Percentiles rank a stretch among this genome's conserved stretches.
These are phyloP conservation scores for Cutaneotrichosporon sp. DNA, from an alignment of 1,284 basidiomycete genomes.

Conservation along the genomic window DNA sequence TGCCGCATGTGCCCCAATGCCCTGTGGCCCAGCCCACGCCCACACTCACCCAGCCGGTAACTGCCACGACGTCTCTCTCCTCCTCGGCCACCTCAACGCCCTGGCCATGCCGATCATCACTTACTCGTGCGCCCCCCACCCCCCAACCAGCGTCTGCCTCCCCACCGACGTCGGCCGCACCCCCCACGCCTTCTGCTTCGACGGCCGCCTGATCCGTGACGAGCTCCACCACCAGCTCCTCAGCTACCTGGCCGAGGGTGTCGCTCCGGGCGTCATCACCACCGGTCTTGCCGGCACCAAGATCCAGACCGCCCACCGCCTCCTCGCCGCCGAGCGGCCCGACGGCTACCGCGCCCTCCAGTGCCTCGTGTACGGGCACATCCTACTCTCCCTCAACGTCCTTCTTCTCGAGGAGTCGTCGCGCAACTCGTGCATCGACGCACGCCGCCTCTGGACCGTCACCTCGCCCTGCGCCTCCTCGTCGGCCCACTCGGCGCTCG, in stretches of 20 bases:
- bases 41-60: not conserved
- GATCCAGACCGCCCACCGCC: conserved; percentile 9
- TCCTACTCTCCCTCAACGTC: conserved; percentile 14
- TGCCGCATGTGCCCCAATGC: not conserved
- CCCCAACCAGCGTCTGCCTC: conserved; percentile 4
- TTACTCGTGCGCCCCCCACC: conserved; percentile 11
- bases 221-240: conserved; percentile 19
- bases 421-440: conserved; percentile 14
- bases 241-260: conserved; percentile 18
- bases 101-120: conserved; percentile 8
- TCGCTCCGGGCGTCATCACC: conserved; percentile 4
- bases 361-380: conserved; percentile 12
- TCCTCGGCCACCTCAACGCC: conserved; percentile 13
- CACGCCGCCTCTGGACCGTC: conserved; percentile 13
- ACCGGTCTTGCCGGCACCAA: conserved; percentile 7
- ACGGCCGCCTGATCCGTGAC: conserved; percentile 16
- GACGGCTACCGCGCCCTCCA: conserved; percentile 19
- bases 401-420: conserved; percentile 15
- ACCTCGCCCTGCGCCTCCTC: conserved; percentile 1
- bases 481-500: conserved; percentile 1
- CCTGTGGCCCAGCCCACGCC: not conserved
- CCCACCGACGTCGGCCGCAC: conserved; percentile 7
- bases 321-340: conserved; percentile 12
- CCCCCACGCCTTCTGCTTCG: conserved; percentile 7
- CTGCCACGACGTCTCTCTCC: conserved; percentile 16